Evolutionary conservation across 2,329 filamentous ascomycete genomes (phyloP), one percentile per base, ranked within the genome.

Genomic region (Lasiodiplodia citricola): DNA sequence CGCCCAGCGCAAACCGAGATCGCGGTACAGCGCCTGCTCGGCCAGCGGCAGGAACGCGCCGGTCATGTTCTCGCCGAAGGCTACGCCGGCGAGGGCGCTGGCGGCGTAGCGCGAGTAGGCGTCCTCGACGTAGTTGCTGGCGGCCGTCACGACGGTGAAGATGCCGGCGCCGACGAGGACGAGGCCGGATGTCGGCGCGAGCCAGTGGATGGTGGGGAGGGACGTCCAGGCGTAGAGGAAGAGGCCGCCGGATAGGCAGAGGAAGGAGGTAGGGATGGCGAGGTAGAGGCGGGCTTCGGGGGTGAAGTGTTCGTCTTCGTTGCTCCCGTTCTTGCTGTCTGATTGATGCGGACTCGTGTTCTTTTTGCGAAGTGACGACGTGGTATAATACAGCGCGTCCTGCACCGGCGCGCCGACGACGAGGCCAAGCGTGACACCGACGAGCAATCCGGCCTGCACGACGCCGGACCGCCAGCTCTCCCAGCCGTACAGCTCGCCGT

Each of bases 301-400:
- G 3, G 84, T 77, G 0, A 81, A 80, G 3, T 68, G 72, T 0
- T 80, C 81, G 0, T 81, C 70, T 63, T 83, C 81, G 0, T 25
- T 73, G 55, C 84, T 28, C 10, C 11, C 44, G 1, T 16, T 4
- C 38, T 10, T 28, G 23, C 13, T 1, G 44, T 44, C 60, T 52
- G n/a, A 25, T 23, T 11, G 47, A 3, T 28, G 37, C 6, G 23
- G 21, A 79, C 78, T 70, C 86, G 86, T 1, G 81, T 35, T 78
- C 72, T 86, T 84, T 4, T 82, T 79, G n/a, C 86, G 75, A 67
- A 87, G 87, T 67, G 82, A 81, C 18, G 81, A 80, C 18, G 85
- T 81, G 0, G 80, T 81, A 37, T 83, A 78, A 71, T 84, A 85
- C 10, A 82, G 70, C 16, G 74, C 72, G 23, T 80, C 74, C 69